Conservation (phyloP, 371 early-diverging fungal species). For the Rhizopus stolonifer region DNA sequence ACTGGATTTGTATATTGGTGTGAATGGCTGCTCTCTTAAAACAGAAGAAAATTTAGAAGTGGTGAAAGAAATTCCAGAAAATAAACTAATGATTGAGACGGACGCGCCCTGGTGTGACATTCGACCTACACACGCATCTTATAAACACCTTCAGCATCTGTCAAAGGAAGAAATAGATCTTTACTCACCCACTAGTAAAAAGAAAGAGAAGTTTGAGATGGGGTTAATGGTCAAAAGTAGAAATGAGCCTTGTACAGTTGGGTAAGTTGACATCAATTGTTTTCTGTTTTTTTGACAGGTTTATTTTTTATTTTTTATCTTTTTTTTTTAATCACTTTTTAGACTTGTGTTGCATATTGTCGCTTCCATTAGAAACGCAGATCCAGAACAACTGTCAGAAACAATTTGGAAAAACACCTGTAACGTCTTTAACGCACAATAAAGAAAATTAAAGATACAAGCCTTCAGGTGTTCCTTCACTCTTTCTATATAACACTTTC, state of each 20-base stretch:
- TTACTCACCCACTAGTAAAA: conserved; percentile 52
- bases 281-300: neutral
- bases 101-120: conserved; percentile 97
- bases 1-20: conserved; percentile 90
- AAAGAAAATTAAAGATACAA: conserved; percentile 73
- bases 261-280: conserved; percentile 33
- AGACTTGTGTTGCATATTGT: conserved; percentile 63
- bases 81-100: conserved; percentile 92
- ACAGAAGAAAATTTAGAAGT: conserved; percentile 83
- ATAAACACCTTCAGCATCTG: conserved; percentile 49
- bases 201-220: conserved; percentile 75
- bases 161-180: conserved; percentile 29
- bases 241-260: conserved; percentile 83
- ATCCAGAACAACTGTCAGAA: conserved; percentile 53
- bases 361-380: conserved; percentile 52
- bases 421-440: conserved; percentile 38
- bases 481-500: conserved; percentile 98
- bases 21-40: conserved; percentile 97
- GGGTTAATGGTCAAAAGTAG: conserved; percentile 80
- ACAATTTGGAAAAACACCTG: conserved; percentile 61
- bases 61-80: conserved; percentile 78
- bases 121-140: conserved; percentile 85
- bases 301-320: neutral
- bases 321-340: conserved; percentile 1
- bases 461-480: conserved; percentile 98